Base-by-base conservation (phyloP, 768 basidiomycete species). In the Lactarius deliciosus region DNA sequence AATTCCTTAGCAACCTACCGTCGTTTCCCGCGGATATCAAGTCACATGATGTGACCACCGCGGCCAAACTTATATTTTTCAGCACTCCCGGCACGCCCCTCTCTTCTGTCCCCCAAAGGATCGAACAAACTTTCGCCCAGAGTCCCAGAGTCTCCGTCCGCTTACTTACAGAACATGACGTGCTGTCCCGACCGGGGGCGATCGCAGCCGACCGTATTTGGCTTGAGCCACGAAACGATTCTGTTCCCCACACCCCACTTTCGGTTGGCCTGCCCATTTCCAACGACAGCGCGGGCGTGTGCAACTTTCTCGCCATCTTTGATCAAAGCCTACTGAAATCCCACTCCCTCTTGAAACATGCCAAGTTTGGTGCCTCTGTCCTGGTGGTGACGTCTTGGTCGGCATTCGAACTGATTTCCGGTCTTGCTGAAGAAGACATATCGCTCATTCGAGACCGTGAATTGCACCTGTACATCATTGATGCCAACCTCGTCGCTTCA, bases 331-430 rank as follows among this genome's bases (percentile, higher is more conserved):
- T 98, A 38, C 81, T 96, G 71, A 94, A 90, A 75, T 83, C 89
- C 0, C 93, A 94, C 73, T 83, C 86, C 10, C 73, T 95, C 32
- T 74, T 97, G 60, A 78, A 85, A 32, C 82, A 86, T 58, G 87
- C 91, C 32, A 89, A 86, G 66, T 75, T 78, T 4, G 83, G 83
- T 8, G 88, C 94, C 0, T 78, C 87, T 9, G 83, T 97, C 40
- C 85, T 98, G 63, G 75, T 96, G 62, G 76, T 85, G 60, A 86
- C 94, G 2, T 76, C 85, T 20, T 97, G 94, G 94, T 82, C 88
- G 3, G 73, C 82, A 32, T 83, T 85, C 15, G 95, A 98, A 73
- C 79, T 97, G 43, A 74, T 82, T 6, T 79, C 86, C 54, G 94
- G 87, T 74, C 80, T 96, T 45, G 81, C 88, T 1, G 68, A 80